These are phyloP conservation scores for Fragaria ananassa DNA, from an alignment of 306 rosid species.

Conservation along the genomic window DNA sequence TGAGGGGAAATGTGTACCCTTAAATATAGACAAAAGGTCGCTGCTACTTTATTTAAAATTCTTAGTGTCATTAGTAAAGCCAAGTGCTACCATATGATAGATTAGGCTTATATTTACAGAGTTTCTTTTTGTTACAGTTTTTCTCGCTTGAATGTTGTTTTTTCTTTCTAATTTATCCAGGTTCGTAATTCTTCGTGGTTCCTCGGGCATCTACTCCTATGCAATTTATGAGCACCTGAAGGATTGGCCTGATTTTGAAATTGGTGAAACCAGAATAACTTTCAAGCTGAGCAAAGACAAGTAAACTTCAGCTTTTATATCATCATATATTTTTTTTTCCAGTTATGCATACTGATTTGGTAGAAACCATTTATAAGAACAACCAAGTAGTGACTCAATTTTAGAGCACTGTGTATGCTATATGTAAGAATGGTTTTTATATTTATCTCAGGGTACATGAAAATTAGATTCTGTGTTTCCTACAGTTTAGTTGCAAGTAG, in stretches of 20 bases:
- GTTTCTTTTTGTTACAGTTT: slow-evolving; percentile 21
- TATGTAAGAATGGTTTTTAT: not conserved
- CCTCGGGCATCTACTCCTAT: slow-evolving; percentile 90
- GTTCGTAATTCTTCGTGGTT: slow-evolving; percentile 71
- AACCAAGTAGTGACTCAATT: not conserved
- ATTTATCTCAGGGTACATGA: not conserved
- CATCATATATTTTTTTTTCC: not conserved
- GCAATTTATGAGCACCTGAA: slow-evolving; percentile 73
- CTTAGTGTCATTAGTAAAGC: not conserved
- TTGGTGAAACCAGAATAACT: slow-evolving; percentile 77
- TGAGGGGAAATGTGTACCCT: slow-evolving; percentile 76
- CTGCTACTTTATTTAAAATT: slow-evolving; percentile 13
- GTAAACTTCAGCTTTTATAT: slow-evolving; percentile 31
- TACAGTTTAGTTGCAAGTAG: not conserved
- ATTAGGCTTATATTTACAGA: not conserved
- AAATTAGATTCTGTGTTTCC: not conserved
- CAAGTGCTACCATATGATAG: not conserved
- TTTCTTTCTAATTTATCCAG: slow-evolving; percentile 39
- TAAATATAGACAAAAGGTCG: slow-evolving; percentile 93
- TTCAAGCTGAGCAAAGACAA: slow-evolving; percentile 83
- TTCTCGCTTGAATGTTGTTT: slow-evolving; percentile 14
- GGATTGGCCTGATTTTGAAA: slow-evolving; percentile 81
- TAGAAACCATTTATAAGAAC: not conserved
- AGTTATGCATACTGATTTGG: not conserved
- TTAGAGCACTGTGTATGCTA: not conserved